These are phyloP conservation scores for Cephaloascus fragrans DNA, from an alignment of 805 yeast species.

Conservation along the genomic window DNA sequence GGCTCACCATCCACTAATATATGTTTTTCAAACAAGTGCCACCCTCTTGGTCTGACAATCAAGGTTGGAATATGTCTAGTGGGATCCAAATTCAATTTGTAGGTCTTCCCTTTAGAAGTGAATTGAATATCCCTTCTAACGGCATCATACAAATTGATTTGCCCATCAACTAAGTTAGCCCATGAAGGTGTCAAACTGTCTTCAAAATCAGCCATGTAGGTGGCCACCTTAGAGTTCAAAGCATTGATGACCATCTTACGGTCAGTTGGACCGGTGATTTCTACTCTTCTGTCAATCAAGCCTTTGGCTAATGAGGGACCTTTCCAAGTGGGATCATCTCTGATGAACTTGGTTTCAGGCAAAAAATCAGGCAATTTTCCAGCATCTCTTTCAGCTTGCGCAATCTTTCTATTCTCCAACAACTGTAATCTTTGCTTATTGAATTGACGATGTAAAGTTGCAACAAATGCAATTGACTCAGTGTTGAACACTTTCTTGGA, in stretches of 20 bases:
- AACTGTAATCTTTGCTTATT: constrained; percentile 49
- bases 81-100: constrained; percentile 31
- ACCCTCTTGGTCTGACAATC: constrained; percentile 82
- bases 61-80: constrained; percentile 62
- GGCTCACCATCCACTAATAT: constrained; percentile 66
- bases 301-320: constrained; percentile 70
- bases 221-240: constrained; percentile 65
- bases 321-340: constrained; percentile 68
- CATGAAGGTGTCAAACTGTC: constrained; percentile 82
- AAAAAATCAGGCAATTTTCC: constrained; percentile 57
- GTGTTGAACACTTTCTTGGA: constrained; percentile 46
- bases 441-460: constrained; percentile 65
- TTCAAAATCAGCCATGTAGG: constrained; percentile 83
- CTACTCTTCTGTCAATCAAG: constrained; percentile 64
- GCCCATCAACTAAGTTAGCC: constrained; percentile 72
- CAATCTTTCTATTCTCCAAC: constrained; percentile 49
- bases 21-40: constrained; percentile 77
- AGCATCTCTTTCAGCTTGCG: constrained; percentile 51
- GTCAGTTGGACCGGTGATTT: constrained; percentile 81
- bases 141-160: constrained; percentile 69
- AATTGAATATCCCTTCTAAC: constrained; percentile 54
- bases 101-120: constrained; percentile 30
- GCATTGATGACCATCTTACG: constrained; percentile 81
- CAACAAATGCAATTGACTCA: constrained; percentile 61
- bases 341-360: constrained; percentile 57